Base-by-base conservation (phyloP, 169 alveolate species). In the Amoebophrya sp. region DNA sequence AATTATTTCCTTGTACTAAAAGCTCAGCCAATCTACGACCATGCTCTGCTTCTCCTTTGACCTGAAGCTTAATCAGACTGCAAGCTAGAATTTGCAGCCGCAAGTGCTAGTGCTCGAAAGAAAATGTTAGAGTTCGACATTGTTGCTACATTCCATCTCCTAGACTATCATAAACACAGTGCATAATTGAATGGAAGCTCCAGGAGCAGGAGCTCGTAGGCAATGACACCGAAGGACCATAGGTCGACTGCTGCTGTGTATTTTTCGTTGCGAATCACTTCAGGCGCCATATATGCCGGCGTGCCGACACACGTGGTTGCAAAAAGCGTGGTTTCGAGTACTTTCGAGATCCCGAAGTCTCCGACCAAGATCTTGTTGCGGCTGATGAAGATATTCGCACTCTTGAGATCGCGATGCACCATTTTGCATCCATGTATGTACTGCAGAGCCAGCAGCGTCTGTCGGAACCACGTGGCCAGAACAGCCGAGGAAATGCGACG, bases 221-320 rank as follows among this genome's bases (percentile, higher is more conserved):
- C 90, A 39, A 91, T 90, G 1, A 91, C 93, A 1, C 93, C 93
- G 38, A 77, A 65, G 1, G 93, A 90, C 93, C 93, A 91, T 29
- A 91, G 47, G 53, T 91, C 93, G 29, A 91, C 93, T 38, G 90
- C 93, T 2, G 93, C 76, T 12, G 93, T 90, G 47, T 91, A 91
- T 12, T 90, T n/a, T 29, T 91, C 90, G 38, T 91, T 91, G 78
- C 93, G 78, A 12, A 91, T 40, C 0, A 91, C 78, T n/a, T 91
- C 93, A 2, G 93, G 93, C 33, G 93, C 93, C 93, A 91, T 91
- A 83, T 91, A 91, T 6, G 93, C 93, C 14, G 93, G 93, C 0
- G 93, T 91, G 34, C 93, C 93, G 36, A 91, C 93, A 38, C 93
- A 91, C 53, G 90, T 90, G 41, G 93, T 65, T 0, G 93, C 93